Base-by-base conservation (phyloP, 768 basidiomycete genomes). In the Tephrocybe rancida region DNA sequence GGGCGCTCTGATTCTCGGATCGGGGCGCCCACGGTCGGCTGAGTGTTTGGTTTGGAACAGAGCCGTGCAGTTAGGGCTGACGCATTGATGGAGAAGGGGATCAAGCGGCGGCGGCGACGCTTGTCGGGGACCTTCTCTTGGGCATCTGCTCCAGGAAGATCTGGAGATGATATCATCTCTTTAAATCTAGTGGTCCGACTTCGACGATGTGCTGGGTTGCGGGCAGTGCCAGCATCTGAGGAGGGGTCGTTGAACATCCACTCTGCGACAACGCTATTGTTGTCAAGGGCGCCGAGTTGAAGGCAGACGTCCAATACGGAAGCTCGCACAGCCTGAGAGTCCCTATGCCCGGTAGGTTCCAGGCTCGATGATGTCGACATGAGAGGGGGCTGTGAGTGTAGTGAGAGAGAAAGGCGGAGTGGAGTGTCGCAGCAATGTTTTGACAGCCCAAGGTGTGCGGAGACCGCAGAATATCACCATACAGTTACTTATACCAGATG, bases 261-360 rank as follows among this genome's bases (percentile, higher is more conserved):
- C 32, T 67, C 60, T 21, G 66, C 67, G 27, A 71, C 55, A 34
- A 61, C 54, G 51, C 63, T 70, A 56, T 70, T 66, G 10, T 64
- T 58, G 51, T 70, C 67, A 10, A 73, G 61, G 1, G 65, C 68
- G 16, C 70, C 71, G 9, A 73, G 59, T 43, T 70, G 66, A 29
- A 68, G 54, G 34, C 69, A 70, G 48, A 62, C 66, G 48, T 73
- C 69, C 46, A 67, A 62, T 5, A 72, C 61, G 10, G 71, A 72
- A 11, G 69, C 67, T 13, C 70, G 66, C 22, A 70, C 52, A 14
- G 58, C 54, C 47, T 60, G 58, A 2, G 66, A 61, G 35, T 69
- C 63, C 24, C 58, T 50, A 25, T 35, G 45, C 6, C 9, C 37
- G n/a, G 39, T 10, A 16, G 27, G 5, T 24, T 46, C 4, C 37